Base-by-base conservation (phyloP, 345 rosid genomes). In the Euclidium syriacum region DNA sequence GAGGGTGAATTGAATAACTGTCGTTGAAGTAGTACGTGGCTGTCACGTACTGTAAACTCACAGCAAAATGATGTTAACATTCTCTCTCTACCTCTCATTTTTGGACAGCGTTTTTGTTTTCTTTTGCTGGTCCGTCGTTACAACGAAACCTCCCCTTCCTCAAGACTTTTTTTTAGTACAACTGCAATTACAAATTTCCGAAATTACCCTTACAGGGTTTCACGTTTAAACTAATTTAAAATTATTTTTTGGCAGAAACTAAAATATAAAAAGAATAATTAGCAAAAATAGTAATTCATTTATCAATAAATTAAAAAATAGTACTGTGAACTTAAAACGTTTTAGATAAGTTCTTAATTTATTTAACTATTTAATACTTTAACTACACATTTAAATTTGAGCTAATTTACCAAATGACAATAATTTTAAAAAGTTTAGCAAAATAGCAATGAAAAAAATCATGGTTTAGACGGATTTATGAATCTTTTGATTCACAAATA, bases 91-190 rank as follows among this genome's bases (percentile, higher is more conserved):
- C 0, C 14, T n/a, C 20, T 55, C 55, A 34, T 41, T 56, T n/a
- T 24, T 6, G 39, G 58, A 58, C 41, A 52, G 18, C 73, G 73
- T 52, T 50, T 10, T 58, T 44, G 12, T 46, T 44, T 50, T 32
- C 41, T 3, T 26, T 46, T 50, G 46, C 58, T 46, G 76, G 62
- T 68, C 33, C 79, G 59, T 73, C 67, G 86, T 73, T 77, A 63
- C 77, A 73, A 84, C 83, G 27, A 69, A 76, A 74, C 43, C 61
- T 36, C 34, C 67, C 74, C 62, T 1, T 72, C 62, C 10, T 14
- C 12, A 27, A 44, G 48, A 44, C 47, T 65, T 52, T 63, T 29
- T n/a, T n/a, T n/a, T n/a, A 16, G 61, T 33, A 65, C 61, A 32
- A 64, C 55, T 33, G 19, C 34, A 30, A 0, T 25, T 10, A 4